Conservation (phyloP, 1,284 basidiomycete species). For the Chondrostereum purpureum region DNA sequence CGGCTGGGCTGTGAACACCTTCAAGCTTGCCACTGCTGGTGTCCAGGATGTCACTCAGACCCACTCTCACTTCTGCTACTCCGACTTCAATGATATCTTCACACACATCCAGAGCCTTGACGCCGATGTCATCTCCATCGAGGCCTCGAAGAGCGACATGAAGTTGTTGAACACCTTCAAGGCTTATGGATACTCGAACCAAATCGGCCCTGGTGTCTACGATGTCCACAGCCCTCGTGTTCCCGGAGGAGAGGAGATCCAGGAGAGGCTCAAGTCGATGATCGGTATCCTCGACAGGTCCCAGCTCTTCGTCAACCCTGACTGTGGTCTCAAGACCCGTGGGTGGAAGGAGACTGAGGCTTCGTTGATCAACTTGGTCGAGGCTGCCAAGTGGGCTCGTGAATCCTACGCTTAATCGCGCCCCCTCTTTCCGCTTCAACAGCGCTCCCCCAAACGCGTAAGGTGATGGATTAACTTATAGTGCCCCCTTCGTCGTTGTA, state of each 20-base stretch:
- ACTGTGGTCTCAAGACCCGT: constrained; percentile 90
- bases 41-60: constrained; percentile 90
- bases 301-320: constrained; percentile 91
- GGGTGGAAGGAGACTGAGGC: constrained; percentile 95
- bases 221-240: constrained; percentile 99
- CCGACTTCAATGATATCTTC: constrained; percentile 98
- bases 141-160: constrained; percentile 97
- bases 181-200: constrained; percentile 93
- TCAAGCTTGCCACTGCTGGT: constrained; percentile 93
- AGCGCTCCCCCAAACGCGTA: constrained; percentile 43
- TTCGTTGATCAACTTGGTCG: constrained; percentile 84
- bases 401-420: constrained; percentile 64
- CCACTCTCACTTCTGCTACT: constrained; percentile 98
- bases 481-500: constrained; percentile 6
- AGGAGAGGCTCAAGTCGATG: constrained; percentile 86
- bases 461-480: constrained; percentile 5
- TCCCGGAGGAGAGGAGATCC: constrained; percentile 90
- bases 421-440: constrained; percentile 75
- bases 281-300: constrained; percentile 72
- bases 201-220: constrained; percentile 98
- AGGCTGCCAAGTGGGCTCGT: constrained; percentile 87
- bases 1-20: constrained; percentile 95
- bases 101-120: constrained; percentile 95
- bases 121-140: constrained; percentile 99
- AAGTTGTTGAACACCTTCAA: constrained; percentile 96